Evolutionary conservation across 495 filamentous ascomycete species (phyloP).

Genomic region (Aspergillus sclerotiicarbonarius): DNA sequence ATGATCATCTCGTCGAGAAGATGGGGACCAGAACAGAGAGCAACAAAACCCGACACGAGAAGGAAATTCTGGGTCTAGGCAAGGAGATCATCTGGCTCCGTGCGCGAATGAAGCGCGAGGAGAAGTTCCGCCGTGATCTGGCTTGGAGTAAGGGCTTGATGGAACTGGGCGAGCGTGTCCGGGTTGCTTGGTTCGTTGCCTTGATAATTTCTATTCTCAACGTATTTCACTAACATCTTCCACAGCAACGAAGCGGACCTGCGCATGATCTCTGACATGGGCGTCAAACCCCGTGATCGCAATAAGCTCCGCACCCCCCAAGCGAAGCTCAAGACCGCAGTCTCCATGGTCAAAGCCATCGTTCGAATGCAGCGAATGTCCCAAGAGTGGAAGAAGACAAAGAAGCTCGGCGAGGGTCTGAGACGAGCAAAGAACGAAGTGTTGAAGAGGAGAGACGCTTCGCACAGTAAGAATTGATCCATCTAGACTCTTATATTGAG

Average conservation of each 20-base stretch:
- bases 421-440: slow-evolving; percentile 46
- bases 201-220: slow-evolving; percentile 15
- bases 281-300: slow-evolving; percentile 50
- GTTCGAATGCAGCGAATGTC: slow-evolving; percentile 55
- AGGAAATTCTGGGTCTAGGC: slow-evolving; percentile 77
- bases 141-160: slow-evolving; percentile 79
- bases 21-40: slow-evolving; percentile 38
- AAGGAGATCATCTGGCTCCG: slow-evolving; percentile 89
- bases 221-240: slow-evolving; percentile 20
- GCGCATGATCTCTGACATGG: slow-evolving; percentile 76
- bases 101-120: slow-evolving; percentile 73
- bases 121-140: slow-evolving; percentile 71
- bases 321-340: slow-evolving; percentile 49
- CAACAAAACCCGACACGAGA: slow-evolving; percentile 61
- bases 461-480: slow-evolving; percentile 14
- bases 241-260: slow-evolving; percentile 89
- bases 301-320: slow-evolving; percentile 31
- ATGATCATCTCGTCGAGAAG: slow-evolving; percentile 53
- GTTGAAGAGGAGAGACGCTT: slow-evolving; percentile 40
- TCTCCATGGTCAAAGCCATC: slow-evolving; percentile 51
- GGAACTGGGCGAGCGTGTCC: slow-evolving; percentile 72
- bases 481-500: slow-evolving; percentile 11
- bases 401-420: slow-evolving; percentile 45
- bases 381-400: slow-evolving; percentile 49
- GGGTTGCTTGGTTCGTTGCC: slow-evolving; percentile 74